Base-by-base conservation (phyloP, 208 protist species). In the Leishmania major region DNA sequence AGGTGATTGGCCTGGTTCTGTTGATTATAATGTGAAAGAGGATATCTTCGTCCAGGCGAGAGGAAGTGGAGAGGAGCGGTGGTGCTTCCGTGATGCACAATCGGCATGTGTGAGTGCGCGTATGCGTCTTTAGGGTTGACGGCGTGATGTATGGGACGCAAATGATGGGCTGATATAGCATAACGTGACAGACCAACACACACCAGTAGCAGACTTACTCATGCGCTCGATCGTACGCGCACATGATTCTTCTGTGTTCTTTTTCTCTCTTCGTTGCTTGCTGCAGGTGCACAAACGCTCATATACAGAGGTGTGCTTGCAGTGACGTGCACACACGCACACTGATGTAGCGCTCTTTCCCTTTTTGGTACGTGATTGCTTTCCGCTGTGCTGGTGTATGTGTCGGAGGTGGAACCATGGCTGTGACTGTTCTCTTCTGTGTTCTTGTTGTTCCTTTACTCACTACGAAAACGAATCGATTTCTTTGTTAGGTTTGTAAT, bases 1-100 rank as follows among this genome's bases (percentile, higher is more conserved):
- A 91, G 81, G 66, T 91, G 47, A 59, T 90, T 17, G 84, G 85
- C 47, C 62, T 88, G 78, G 49, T 85, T 49, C 64, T 89, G 35
- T 73, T 89, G 45, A 59, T 89, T 25, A 74, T 78, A 10, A 13
- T 74, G 49, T 82, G 80, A 45, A 59, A 43, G 11, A n/a, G 17
- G 2, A 47, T 73, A 13, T 75, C 8, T 53, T 47, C 0, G 22
- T 8, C 6, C 3, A 7, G 6, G 10, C 69, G 4, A n/a, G 22
- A 53, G 0, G 19, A 51, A 31, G 31, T 3, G 45, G 69, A 19
- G 25, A 73, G 17, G 40, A 53, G 5, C 1, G 0, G 19, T 7
- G 40, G 8, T 2, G 45, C 15, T 45, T 25, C 2, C 7, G 7
- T 31, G 69, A 31, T 51, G 13, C 43, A 2, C 17, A 35, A n/a